Conservation (phyloP, 163 green algal species). For the Scenedesmus sp. region DNA sequence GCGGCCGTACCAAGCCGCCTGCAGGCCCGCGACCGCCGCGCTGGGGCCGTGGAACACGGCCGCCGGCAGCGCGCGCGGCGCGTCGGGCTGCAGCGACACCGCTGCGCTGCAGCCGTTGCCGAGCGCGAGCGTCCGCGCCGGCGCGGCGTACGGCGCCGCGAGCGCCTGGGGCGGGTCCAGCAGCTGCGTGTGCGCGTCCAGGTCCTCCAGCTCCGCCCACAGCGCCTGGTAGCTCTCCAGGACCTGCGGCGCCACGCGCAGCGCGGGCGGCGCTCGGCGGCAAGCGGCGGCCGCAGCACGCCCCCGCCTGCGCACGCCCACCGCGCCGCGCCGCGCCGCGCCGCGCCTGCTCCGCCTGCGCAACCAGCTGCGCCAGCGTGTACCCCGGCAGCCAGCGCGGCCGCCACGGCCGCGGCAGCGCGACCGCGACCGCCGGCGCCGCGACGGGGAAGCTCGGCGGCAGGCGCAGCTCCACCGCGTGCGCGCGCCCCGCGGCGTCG, state of each 20-base stretch:
- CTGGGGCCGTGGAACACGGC: slow-evolving; percentile 23
- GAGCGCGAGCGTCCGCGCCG: slow-evolving; percentile 17
- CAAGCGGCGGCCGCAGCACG: too few relatives aligned
- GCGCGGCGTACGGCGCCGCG: background rate
- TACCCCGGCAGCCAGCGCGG: slow-evolving; percentile 33
- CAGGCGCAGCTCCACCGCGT: slow-evolving; percentile 7
- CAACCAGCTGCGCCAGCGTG: slow-evolving; percentile 5
- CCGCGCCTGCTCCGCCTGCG: slow-evolving; percentile 14
- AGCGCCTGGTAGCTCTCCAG: slow-evolving; percentile 23
- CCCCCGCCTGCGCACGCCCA: too few relatives aligned
- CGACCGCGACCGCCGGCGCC: slow-evolving; percentile 2
- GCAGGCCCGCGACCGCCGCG: slow-evolving; percentile 10
- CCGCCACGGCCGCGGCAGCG: slow-evolving; percentile 14
- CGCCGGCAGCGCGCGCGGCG: background rate
- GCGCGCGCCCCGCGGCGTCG: background rate
- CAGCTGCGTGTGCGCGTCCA: slow-evolving; percentile 26
- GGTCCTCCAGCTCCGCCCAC: slow-evolving; percentile 32
- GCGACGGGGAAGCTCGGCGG: slow-evolving; percentile 6
- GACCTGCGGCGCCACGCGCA: slow-evolving; percentile 19
- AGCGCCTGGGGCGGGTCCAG: slow-evolving; percentile 16
- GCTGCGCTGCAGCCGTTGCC: slow-evolving; percentile 17
- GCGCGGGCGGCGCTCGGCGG: too few relatives aligned
- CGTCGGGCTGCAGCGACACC: slow-evolving; percentile 10
- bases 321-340: too few relatives aligned
- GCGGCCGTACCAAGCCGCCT: slow-evolving; percentile 17